A percentile compares a stretch with the other conserved stretches of the same genome.
Conservation (phyloP, 495 filamentous ascomycete genomes). For the Acidiella bohemica region DNA sequence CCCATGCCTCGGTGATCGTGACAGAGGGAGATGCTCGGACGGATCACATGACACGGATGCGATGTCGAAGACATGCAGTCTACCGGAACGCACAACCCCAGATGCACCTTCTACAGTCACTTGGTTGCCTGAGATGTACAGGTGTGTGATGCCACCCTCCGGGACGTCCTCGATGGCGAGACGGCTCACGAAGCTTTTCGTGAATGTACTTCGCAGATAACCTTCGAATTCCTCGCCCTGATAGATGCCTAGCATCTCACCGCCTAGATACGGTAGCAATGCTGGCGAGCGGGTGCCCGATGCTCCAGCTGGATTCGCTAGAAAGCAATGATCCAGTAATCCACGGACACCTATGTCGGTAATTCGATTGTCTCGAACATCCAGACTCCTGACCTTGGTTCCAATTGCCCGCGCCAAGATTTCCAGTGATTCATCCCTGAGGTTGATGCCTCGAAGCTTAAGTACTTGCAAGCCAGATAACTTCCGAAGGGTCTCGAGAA, state of each 20-base stretch:
- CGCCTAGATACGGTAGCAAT: constrained; percentile 14
- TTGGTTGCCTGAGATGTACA: constrained; percentile 37
- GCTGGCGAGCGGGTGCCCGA: constrained; percentile 11
- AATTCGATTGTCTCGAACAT: constrained; percentile 46
- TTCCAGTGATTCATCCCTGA: constrained; percentile 43
- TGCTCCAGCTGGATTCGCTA: constrained; percentile 2
- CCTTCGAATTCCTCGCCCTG: constrained; percentile 36
- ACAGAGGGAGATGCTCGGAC: neutral
- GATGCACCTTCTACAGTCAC: constrained; percentile 39
- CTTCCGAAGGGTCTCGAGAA: constrained; percentile 31
- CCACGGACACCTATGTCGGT: constrained; percentile 42
- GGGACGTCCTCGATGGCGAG: constrained; percentile 41
- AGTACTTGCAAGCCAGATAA: constrained; percentile 42
- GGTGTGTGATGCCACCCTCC: constrained; percentile 44
- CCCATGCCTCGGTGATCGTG: constrained; percentile 18
- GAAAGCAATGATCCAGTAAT: constrained; percentile 40
- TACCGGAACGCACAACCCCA: constrained; percentile 37
- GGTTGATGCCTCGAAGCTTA: constrained; percentile 43
- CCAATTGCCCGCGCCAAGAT: constrained; percentile 41
- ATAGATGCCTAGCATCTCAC: constrained; percentile 23
- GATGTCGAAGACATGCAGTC: constrained; percentile 41
- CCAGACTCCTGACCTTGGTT: constrained; percentile 41
- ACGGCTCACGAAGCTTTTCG: constrained; percentile 36
- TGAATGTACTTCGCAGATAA: constrained; percentile 36
- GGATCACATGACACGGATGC: constrained; percentile 20